A percentile compares a stretch with the other conserved stretches of the same genome.
Evolutionary conservation across 345 rosid species (phyloP).

Genomic region (Noccaea caerulescens): DNA sequence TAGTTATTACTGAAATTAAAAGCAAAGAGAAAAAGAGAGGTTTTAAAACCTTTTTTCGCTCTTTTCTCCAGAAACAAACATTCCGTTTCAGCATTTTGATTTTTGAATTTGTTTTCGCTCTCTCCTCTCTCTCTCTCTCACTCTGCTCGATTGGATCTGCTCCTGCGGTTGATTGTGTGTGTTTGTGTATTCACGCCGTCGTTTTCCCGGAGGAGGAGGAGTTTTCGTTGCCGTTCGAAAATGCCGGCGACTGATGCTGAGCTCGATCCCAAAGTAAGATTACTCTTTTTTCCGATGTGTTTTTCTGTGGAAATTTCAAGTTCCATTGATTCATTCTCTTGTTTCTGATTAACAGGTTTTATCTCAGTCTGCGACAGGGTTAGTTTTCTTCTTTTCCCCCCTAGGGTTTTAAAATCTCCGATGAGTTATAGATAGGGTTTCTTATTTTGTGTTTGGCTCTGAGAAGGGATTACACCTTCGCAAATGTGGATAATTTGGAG

Average conservation of each 20-base stretch:
- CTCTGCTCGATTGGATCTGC: constrained; percentile 42
- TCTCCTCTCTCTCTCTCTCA: constrained; percentile 12
- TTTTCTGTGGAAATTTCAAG: constrained; percentile 10
- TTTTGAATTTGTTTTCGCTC: constrained; percentile 32
- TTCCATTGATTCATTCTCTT: constrained; percentile 1
- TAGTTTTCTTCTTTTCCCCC: constrained; percentile 25
- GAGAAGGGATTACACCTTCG: constrained; percentile 76
- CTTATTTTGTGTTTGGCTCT: neutral
- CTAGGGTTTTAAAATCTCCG: constrained; percentile 29
- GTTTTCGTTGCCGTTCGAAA: constrained; percentile 26
- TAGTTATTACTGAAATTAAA: constrained; percentile 41
- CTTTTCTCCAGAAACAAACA: constrained; percentile 43
- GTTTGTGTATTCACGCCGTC: neutral
- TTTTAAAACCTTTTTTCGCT: constrained; percentile 33
- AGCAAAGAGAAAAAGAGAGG: constrained; percentile 29
- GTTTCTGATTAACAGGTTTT: constrained; percentile 48
- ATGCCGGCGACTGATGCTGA: constrained; percentile 64
- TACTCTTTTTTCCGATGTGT: constrained; percentile 19
- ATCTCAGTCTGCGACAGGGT: constrained; percentile 63
- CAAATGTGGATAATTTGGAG: constrained; percentile 81
- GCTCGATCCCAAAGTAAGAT: constrained; percentile 62
- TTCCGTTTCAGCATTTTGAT: constrained; percentile 42
- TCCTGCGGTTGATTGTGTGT: neutral
- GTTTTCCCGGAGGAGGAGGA: constrained; percentile 19
- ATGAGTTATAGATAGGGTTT: constrained; percentile 4